Base-by-base conservation (phyloP, 2,329 filamentous ascomycete species). In the Colletotrichum coccodes region DNA sequence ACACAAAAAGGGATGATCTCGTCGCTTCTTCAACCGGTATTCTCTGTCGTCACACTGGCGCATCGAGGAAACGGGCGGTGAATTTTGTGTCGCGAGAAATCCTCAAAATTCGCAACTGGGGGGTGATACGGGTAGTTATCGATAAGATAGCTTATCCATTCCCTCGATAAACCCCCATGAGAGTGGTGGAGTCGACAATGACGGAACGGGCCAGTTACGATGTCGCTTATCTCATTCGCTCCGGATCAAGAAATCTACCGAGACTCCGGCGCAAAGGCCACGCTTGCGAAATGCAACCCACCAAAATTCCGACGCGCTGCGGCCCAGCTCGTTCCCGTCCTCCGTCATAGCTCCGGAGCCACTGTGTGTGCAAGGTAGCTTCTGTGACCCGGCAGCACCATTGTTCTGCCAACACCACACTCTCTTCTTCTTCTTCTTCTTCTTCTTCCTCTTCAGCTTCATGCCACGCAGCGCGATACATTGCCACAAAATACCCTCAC, bases 401-500 rank as follows among this genome's bases (percentile, higher is more conserved):
- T 34, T 42, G 49, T 44, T 44, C 32, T 40, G 34, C 32, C 63
- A 54, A 18, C 23, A 38, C 32, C 36, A 53, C 26, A 30, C 38
- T 49, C 44, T 30, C 40, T 26, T 44, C 34, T 36, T 21, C 4
- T n/a, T n/a, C n/a, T n/a, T n/a, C n/a, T n/a, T n/a, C 12, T 16
- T 50, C 34, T 21, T 52, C 9, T 36, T 28, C 42, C 21, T 8
- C 12, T 21, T 26, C 28, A 18, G n/a, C 38, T 34, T 50, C 59
- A 67, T 67, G 64, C 36, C 21, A 57, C 58, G 11, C 14, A 50
- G 14, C 34, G 30, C 42, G 40, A 42, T 28, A 34, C 30, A 16
- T 21, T 18, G 26, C 9, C 16, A 26, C 12, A 56, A 26, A 50
- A 16, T 23, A 2, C 21, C 47, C 70, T 68, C 78, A 89, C 72